Percentiles rank a stretch among this genome's conserved stretches.
Evolutionary conservation across 441 rosid species (phyloP).

Genomic region (Syzygium syzygioides): DNA sequence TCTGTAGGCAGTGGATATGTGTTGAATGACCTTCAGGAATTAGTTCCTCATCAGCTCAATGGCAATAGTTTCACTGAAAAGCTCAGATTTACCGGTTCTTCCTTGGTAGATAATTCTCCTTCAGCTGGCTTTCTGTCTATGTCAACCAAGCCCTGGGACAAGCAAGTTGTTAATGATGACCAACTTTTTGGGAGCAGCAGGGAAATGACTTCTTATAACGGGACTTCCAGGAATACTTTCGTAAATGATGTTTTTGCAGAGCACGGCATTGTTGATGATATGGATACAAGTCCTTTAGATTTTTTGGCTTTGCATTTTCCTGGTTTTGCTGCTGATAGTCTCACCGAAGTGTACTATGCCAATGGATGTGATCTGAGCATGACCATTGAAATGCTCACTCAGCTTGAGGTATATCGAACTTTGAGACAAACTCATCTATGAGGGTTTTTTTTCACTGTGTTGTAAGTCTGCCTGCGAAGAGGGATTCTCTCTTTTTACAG

Average conservation of each 20-base stretch:
- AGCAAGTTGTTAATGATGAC: slow-evolving; percentile 47
- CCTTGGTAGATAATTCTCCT: slow-evolving; percentile 57
- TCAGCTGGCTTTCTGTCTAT: slow-evolving; percentile 37
- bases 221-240: slow-evolving; percentile 43
- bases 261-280: slow-evolving; percentile 38
- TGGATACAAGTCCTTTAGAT: slow-evolving; percentile 61
- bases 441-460: neutral
- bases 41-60: slow-evolving; percentile 44
- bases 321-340: slow-evolving; percentile 92
- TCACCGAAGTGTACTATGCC: slow-evolving; percentile 86
- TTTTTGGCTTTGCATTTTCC: slow-evolving; percentile 84
- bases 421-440: neutral
- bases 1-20: slow-evolving; percentile 43
- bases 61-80: slow-evolving; percentile 52
- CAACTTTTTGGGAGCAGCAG: slow-evolving; percentile 50
- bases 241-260: slow-evolving; percentile 49
- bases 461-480: neutral
- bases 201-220: slow-evolving; percentile 44
- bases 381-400: slow-evolving; percentile 95
- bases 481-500: neutral
- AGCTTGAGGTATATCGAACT: slow-evolving; percentile 69
- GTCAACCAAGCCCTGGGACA: slow-evolving; percentile 74
- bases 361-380: slow-evolving; percentile 80
- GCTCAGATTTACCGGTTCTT: slow-evolving; percentile 41
- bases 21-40: slow-evolving; percentile 44